Percentiles rank a stretch among this genome's conserved stretches.
phyloP scores from a whole-genome alignment of 2,329 filamentous ascomycete genomes.

The Cucurbitaria berberidis region DNA sequence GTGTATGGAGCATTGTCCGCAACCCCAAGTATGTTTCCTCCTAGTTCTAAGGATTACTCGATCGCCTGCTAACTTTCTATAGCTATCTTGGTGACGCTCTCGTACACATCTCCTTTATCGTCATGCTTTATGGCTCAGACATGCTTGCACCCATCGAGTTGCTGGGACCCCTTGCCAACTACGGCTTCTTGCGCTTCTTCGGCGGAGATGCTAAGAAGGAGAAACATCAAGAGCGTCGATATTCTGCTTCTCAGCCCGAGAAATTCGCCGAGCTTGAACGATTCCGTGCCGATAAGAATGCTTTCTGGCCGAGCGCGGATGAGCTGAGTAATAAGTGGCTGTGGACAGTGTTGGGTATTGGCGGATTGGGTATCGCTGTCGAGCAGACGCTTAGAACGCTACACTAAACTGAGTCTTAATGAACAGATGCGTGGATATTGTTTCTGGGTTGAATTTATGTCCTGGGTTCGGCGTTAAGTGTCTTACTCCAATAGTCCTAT shows the following conservation, averaged over 20 bases:
- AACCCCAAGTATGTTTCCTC: slow-evolving; percentile 65
- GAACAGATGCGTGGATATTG: neutral
- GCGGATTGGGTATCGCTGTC: slow-evolving; percentile 56
- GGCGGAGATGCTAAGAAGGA: slow-evolving; percentile 65
- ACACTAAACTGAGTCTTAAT: slow-evolving; percentile 21
- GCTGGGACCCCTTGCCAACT: slow-evolving; percentile 64
- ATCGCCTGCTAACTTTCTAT: slow-evolving; percentile 1
- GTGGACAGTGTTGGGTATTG: slow-evolving; percentile 59
- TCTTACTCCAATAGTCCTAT: neutral
- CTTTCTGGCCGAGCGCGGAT: slow-evolving; percentile 62
- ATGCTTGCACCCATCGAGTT: slow-evolving; percentile 62
- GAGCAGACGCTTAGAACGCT: slow-evolving; percentile 52
- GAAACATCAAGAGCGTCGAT: slow-evolving; percentile 59
- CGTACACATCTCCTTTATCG: slow-evolving; percentile 64
- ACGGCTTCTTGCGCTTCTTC: slow-evolving; percentile 63
- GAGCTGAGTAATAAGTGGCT: slow-evolving; percentile 64
- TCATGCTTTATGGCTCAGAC: slow-evolving; percentile 62
- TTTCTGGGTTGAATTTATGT: neutral
- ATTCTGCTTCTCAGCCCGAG: slow-evolving; percentile 56
- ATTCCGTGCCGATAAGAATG: slow-evolving; percentile 63
- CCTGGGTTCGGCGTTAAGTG: neutral
- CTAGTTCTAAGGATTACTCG: neutral
- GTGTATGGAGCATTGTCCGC: slow-evolving; percentile 67
- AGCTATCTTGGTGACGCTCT: slow-evolving; percentile 68
- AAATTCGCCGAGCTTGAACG: slow-evolving; percentile 62